Evolutionary conservation across 441 rosid genomes (phyloP).

Genomic region (Euphorbia schlechtendalii): DNA sequence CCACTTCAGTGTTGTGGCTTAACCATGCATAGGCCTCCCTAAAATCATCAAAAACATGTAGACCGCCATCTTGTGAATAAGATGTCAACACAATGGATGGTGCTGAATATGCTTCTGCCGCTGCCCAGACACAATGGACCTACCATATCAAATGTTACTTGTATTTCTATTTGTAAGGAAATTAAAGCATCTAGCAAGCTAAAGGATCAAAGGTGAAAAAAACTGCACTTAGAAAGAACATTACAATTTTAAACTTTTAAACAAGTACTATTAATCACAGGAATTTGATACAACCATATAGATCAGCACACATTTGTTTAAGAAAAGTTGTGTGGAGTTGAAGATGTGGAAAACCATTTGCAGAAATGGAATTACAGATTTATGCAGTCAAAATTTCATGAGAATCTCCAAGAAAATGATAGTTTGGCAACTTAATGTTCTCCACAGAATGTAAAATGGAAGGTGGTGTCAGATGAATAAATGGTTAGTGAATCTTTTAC

Average conservation of each 20-base stretch:
- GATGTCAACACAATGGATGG: conserved; percentile 95
- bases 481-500: background rate
- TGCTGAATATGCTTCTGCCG: conserved; percentile 99
- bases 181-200: background rate
- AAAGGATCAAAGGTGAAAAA: background rate
- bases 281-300: background rate
- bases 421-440: background rate
- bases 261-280: background rate
- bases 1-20: conserved; percentile 92
- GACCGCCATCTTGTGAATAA: conserved; percentile 65
- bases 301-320: background rate
- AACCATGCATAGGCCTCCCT: conserved; percentile 98
- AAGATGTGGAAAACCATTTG: too few relatives aligned
- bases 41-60: conserved; percentile 97
- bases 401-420: too few relatives aligned
- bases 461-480: background rate
- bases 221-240: background rate
- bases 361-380: too few relatives aligned
- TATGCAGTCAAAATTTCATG: too few relatives aligned
- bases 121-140: conserved; percentile 99
- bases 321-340: background rate
- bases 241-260: background rate
- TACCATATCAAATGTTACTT: conserved; percentile 30
- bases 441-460: background rate
- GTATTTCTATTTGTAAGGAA: conserved; percentile 2